Conservation (phyloP, 768 basidiomycete genomes). For the Calvatia gigantea region DNA sequence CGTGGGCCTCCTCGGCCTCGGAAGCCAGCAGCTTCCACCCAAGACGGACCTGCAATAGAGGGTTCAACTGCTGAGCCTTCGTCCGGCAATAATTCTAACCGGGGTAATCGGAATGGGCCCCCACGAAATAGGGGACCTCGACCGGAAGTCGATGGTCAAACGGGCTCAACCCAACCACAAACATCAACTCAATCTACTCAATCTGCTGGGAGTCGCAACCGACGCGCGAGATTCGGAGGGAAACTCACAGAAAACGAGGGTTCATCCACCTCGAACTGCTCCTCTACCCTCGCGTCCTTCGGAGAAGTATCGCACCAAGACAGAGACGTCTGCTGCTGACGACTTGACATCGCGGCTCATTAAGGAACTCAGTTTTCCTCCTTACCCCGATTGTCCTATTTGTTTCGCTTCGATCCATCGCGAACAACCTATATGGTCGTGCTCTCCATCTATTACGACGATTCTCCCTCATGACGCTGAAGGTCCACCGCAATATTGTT, state of each 20-base stretch:
- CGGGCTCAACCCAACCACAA: not conserved
- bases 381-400: conserved; percentile 76
- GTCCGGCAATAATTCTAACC: not conserved
- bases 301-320: conserved; percentile 12
- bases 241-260: conserved; percentile 19
- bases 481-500: conserved; percentile 63
- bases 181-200: not conserved
- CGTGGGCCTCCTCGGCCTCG: not conserved
- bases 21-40: not conserved
- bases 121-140: not conserved
- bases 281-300: conserved; percentile 8
- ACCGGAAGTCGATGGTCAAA: not conserved
- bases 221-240: conserved; percentile 23
- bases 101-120: not conserved
- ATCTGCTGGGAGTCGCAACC: not conserved
- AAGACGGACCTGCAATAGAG: not conserved
- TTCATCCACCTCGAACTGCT: not conserved
- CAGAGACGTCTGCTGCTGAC: conserved; percentile 29
- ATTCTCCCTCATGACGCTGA: conserved; percentile 29
- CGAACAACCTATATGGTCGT: conserved; percentile 83
- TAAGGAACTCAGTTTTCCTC: conserved; percentile 59
- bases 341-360: conserved; percentile 77
- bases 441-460: conserved; percentile 60
- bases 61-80: not conserved
- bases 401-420: conserved; percentile 83